These are phyloP conservation scores for Lactarius hatsudake DNA, from an alignment of 768 basidiomycete genomes.

Conservation along the genomic window DNA sequence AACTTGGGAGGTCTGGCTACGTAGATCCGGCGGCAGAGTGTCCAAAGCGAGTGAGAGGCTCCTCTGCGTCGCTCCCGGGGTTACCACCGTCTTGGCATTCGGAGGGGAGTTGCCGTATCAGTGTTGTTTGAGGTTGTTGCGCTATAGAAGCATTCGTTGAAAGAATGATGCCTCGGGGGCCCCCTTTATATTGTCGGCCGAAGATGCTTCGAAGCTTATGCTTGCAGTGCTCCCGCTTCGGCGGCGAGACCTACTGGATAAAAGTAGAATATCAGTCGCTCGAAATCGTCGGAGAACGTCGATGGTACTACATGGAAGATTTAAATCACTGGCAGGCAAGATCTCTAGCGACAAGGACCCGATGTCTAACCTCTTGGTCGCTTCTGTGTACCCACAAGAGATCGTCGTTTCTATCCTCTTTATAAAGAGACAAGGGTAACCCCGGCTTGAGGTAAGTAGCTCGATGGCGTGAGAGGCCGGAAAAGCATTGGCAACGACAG, in stretches of 20 bases:
- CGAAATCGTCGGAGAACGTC: slow-evolving; percentile 13
- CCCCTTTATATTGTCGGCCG: slow-evolving; percentile 21
- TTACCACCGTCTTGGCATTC: slow-evolving; percentile 22
- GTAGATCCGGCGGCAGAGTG: slow-evolving; percentile 22
- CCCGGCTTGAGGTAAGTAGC: slow-evolving; percentile 11
- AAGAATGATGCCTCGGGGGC: slow-evolving; percentile 18
- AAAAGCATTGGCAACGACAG: slow-evolving; percentile 8
- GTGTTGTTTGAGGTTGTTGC: slow-evolving; percentile 14
- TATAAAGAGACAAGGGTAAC: slow-evolving; percentile 14
- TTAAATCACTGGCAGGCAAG: slow-evolving; percentile 2
- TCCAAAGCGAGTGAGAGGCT: not conserved
- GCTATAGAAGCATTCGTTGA: slow-evolving; percentile 19
- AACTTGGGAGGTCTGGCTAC: slow-evolving; percentile 22
- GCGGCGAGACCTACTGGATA: slow-evolving; percentile 20
- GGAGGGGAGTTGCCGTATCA: slow-evolving; percentile 19
- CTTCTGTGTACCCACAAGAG: slow-evolving; percentile 9
- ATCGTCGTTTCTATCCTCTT: slow-evolving; percentile 24
- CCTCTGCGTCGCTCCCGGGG: slow-evolving; percentile 20
- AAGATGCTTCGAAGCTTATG: slow-evolving; percentile 17
- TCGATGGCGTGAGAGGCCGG: slow-evolving; percentile 12
- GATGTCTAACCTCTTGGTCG: slow-evolving; percentile 18
- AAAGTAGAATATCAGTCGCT: slow-evolving; percentile 20
- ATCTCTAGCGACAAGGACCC: slow-evolving; percentile 19
- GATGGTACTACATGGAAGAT: slow-evolving; percentile 20
- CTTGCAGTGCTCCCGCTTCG: slow-evolving; percentile 21